Base-by-base conservation (phyloP, 257 asterid species). In the Penstemon eatonii region DNA sequence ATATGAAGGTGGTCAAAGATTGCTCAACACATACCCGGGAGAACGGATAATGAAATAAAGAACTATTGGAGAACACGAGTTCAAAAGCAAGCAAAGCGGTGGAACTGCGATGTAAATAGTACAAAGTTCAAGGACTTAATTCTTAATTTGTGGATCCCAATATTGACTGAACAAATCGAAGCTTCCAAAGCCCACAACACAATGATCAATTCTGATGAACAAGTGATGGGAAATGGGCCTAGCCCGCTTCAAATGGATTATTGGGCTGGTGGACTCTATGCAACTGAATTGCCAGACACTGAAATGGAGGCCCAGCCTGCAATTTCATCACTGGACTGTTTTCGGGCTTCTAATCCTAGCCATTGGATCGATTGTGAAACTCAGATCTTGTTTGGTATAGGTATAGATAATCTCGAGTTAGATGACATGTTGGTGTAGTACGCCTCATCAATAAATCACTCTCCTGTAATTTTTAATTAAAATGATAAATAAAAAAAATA, bases 71-170 rank as follows among this genome's bases (percentile, higher is more conserved):
- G 96, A 74, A 90, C 94, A 9, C 76, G 91, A 15, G 97, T 87
- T 3, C 96, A 90, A 54, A 90, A 90, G 69, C 96, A 90, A 78
- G 97, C 97, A 1, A 90, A 90, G 74, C 97, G 87, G 83, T 91
- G 87, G 69, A 67, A 55, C 19, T 67, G 72, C 25, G 72, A 67
- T 45, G 72, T 67, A 36, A 67, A 67, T 38, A 67, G 72, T 56
- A 40, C 43, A 45, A 56, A 55, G 25, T 67, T 67, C 6, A 67
- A 55, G 64, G 72, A 67, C 44, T 19, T 64, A 37, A 67, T 89
- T 96, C 87, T 96, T 9, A 87, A 90, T 61, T 83, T 87, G 6
- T 90, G 97, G 96, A 90, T 90, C 93, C 96, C 96, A 0, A 74
- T 93, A 45, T 47, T 90, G 39, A 86, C 83, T 0, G 97, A 90